Evolutionary conservation across 1,284 basidiomycete species (phyloP), one percentile per base, ranked within the genome.

Genomic region (Schizopora paradoxa): DNA sequence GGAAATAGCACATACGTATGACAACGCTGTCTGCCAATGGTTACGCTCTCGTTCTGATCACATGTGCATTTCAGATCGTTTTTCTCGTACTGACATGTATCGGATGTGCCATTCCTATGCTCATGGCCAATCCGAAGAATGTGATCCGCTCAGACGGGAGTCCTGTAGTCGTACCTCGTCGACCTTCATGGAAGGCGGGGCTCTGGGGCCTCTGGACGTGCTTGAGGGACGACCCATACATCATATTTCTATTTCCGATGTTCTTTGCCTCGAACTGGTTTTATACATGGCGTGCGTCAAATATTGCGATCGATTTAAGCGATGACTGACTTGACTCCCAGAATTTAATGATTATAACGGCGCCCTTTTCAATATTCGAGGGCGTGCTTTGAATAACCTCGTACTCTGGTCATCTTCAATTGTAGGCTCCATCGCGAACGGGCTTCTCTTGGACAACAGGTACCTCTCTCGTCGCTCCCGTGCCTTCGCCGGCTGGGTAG

Each of bases 1-100:
- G 62, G 65, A 23, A 78, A 78, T 55, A 74, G 73, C 41, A 83
- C 79, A 47, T 84, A 84, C 54, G 79, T 80, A 54, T 32, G 78
- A 62, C n/a, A n/a, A n/a, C n/a, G n/a, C n/a, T n/a, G n/a, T n/a
- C n/a, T n/a, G n/a, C n/a, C n/a, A n/a, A n/a, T n/a, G n/a, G 19
- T 34, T 26, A 26, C 31, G 25, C 45, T 41, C 52, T 19, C 34
- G 13, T 31, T 32, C n/a, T 7, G 31, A 31, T 53, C 29, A 43
- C 10, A 1, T 3, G 23, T 16, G 19, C 16, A 4, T 27, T 40
- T 7, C 37, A 68, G 60, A 58, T 66, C 34, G 62, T 53, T 7
- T 68, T 68, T 51, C 48, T 68, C 25, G 54, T 66, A 23, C 56
- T 68, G 14, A 64, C 61, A 5, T 31, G 57, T 16, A 60, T 61